Percentiles rank a stretch among this genome's conserved stretches.
phyloP scores from a whole-genome alignment of 768 basidiomycete species.

The Mycena epipterygia region DNA sequence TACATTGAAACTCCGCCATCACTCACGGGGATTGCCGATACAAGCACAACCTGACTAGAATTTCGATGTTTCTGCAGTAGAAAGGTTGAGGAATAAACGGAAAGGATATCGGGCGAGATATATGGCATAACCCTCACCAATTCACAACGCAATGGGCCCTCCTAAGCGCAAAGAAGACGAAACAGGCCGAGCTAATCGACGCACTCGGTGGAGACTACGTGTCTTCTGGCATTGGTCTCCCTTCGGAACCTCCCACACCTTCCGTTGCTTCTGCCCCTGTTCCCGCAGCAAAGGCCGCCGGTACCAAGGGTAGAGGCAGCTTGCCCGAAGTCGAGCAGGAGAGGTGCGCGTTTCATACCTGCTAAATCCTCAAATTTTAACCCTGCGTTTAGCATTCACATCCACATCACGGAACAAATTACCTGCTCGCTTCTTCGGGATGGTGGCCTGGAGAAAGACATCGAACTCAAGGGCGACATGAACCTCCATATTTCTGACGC shows the following conservation, averaged over 20 bases:
- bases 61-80: no score
- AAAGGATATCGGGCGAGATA: no score
- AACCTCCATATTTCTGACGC: constrained; percentile 89
- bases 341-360: constrained; percentile 62
- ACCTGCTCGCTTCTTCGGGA: constrained; percentile 88
- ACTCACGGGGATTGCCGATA: no score
- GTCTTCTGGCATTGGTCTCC: constrained; percentile 54
- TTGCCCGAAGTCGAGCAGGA: constrained; percentile 83
- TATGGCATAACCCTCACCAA: no score
- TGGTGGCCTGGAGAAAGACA: constrained; percentile 84
- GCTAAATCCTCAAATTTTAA: not conserved
- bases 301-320: constrained; percentile 67
- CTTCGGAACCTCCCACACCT: constrained; percentile 58
- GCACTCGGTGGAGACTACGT: constrained; percentile 81
- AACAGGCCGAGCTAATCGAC: constrained; percentile 89
- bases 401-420: constrained; percentile 87
- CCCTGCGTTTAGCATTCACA: constrained; percentile 75
- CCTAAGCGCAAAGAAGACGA: constrained; percentile 90
- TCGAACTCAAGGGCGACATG: constrained; percentile 96
- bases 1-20: no score
- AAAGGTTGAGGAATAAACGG: no score
- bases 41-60: no score
- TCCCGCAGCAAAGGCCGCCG: constrained; percentile 35
- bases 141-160: no score
- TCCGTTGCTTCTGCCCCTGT: constrained; percentile 40